Evolutionary conservation across 108 stramenopile species (phyloP).

Genomic region (Ochromonas danica): DNA sequence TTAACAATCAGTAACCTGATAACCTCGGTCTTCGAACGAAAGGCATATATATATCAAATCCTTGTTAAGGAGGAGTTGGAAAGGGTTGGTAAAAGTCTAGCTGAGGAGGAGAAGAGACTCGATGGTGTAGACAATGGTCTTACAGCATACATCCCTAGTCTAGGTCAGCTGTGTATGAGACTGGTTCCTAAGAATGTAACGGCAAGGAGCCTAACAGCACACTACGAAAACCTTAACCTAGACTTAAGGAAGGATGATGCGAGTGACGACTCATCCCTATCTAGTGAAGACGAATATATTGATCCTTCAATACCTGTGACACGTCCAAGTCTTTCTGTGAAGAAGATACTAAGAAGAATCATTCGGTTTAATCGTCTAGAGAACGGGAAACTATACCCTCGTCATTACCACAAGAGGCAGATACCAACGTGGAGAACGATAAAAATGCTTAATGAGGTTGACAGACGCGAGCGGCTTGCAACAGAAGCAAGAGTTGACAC

Average conservation of each 20-base stretch:
- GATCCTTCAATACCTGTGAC: neutral
- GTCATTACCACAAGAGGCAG: neutral
- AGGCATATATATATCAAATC: neutral
- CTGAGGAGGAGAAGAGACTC: neutral
- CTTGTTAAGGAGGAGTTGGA: neutral
- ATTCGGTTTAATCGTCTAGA: neutral
- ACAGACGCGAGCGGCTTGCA: neutral
- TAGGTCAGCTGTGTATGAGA: neutral
- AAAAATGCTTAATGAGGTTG: neutral
- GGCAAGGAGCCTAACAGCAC: neutral
- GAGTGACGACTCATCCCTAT: constrained; percentile 1
- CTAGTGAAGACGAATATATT: neutral
- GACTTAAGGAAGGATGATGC: neutral
- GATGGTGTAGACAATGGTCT: neutral
- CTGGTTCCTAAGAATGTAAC: neutral
- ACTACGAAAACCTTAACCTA: neutral
- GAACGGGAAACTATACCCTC: neutral
- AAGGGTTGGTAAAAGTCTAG: neutral
- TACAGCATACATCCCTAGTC: neutral
- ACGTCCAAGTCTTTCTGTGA: neutral
- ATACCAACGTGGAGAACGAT: neutral
- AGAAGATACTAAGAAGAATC: neutral
- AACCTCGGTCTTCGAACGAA: neutral
- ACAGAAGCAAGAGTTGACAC: neutral
- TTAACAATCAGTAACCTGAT: neutral